Evolutionary conservation across 768 basidiomycete genomes (phyloP), one percentile per base, ranked within the genome.

Genomic region (Trametes elegans): DNA sequence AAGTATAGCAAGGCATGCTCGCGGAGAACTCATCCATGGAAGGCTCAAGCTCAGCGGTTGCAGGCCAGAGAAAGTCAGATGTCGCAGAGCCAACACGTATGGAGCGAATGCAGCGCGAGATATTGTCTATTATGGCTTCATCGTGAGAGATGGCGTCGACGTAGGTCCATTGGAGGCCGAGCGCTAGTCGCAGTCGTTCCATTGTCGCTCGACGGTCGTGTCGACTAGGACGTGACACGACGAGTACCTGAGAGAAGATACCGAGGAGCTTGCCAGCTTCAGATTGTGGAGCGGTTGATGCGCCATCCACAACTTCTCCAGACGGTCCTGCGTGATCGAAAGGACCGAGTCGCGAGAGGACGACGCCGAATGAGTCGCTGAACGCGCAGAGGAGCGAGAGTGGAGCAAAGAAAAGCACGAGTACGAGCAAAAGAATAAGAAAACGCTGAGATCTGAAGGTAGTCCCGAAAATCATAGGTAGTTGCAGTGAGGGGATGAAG

Each of bases 211-310:
- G 78, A 23, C 88, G 73, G 57, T 86, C 85, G 16, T 61, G 61
- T 27, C 88, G 78, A 24, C 64, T 69, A 8, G 80, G 77, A 26
- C 88, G 81, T 23, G 84, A 85, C 36, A 90, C 62, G 1, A 89
- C 80, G 58, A 79, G 84, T 47, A 81, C 74, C 8, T 71, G 62
- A 5, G 73, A 69, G 14, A 76, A 71, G 27, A 79, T 62, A 28
- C 73, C 74, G 6, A 82, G 69, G 16, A 66, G 18, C 19, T 42
- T 50, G 38, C 21, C 16, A 2, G 9, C 47, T 7, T 18, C 7
- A 5, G 9, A 5, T 10, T 11, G 19, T 5, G 18, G 21, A 34
- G 11, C 11, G 14, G 3, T 2, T 24, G n/a, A n/a, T n/a, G n/a
- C n/a, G n/a, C n/a, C n/a, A n/a, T n/a, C n/a, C n/a, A n/a, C n/a